Base-by-base conservation (phyloP, 1,284 basidiomycete species). In the Schizopora paradoxa region DNA sequence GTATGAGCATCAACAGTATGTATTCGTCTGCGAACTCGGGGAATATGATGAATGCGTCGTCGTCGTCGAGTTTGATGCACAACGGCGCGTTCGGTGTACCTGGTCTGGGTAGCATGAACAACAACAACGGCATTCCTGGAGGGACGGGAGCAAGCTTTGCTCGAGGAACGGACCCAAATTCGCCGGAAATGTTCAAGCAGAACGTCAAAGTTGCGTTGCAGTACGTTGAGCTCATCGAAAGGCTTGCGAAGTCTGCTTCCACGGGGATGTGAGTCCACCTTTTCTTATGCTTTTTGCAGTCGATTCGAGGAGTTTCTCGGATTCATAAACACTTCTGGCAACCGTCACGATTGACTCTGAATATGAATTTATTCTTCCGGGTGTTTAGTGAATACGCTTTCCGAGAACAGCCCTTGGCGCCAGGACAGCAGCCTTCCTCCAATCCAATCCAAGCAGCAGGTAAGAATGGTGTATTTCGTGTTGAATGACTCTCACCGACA, bases 141-240 rank as follows among this genome's bases (percentile, higher is more conserved):
- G n/a, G n/a, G n/a, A n/a, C n/a, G n/a, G n/a, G n/a, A n/a, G n/a
- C n/a, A n/a, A n/a, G n/a, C n/a, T n/a, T n/a, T n/a, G n/a, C n/a
- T n/a, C n/a, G n/a, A n/a, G n/a, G n/a, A n/a, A n/a, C n/a, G n/a
- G 48, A 50, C 26, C 31, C 44, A 25, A 46, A 50, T 23, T 16
- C 44, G 11, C 48, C 48, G 18, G 48, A 50, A 14, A 26, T 42
- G 16, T 46, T 50, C 21, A 45, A 42, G n/a, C 34, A 45, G 13
- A 50, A 50, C 34, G 32, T 50, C 26, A 45, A 46, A 25, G 18
- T 38, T 6, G 44, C 48, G 4, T n/a, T 46, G 13, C 44, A 47
- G 22, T 46, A 42, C 21, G 38, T 33, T 3, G 36, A 50, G 11
- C 32, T 42, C 16, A 46, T 50, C 16, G 21, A 25, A 10, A 32